Conservation (phyloP, 2,329 filamentous ascomycete species). For the Scedosporium boydii region DNA sequence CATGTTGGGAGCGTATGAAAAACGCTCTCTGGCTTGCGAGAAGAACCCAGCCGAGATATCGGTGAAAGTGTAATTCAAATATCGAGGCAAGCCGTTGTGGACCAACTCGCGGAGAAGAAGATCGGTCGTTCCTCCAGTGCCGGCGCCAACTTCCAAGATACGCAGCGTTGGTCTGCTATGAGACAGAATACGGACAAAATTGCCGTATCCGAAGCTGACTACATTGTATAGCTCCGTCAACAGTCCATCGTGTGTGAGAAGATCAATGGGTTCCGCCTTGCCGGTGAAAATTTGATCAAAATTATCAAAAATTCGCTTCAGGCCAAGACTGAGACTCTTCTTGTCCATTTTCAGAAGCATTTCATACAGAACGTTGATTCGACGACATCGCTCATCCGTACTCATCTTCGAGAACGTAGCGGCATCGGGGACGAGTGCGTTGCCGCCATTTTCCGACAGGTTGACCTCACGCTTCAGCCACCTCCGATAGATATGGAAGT, state of each 20-base stretch:
- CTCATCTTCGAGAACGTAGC: background rate
- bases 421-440: background rate
- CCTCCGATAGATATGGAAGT: slow-evolving; percentile 17
- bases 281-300: slow-evolving; percentile 7
- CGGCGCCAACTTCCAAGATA: slow-evolving; percentile 30
- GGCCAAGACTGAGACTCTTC: slow-evolving; percentile 3
- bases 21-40: slow-evolving; percentile 13
- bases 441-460: slow-evolving; percentile 3
- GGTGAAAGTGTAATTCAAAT: slow-evolving; percentile 26
- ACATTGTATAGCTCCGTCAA: slow-evolving; percentile 19
- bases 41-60: slow-evolving; percentile 29
- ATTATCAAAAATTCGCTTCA: background rate
- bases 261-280: slow-evolving; percentile 16
- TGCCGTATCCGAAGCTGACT: slow-evolving; percentile 4
- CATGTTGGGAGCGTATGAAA: slow-evolving; percentile 9
- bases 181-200: slow-evolving; percentile 5
- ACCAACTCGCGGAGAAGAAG: slow-evolving; percentile 20
- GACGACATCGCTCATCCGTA: background rate
- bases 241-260: slow-evolving; percentile 20
- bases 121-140: slow-evolving; percentile 24
- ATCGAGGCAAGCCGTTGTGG: slow-evolving; percentile 13
- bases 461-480: slow-evolving; percentile 18
- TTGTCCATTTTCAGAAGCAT: slow-evolving; percentile 10
- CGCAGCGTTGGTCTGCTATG: slow-evolving; percentile 19
- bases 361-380: slow-evolving; percentile 9